phyloP scores from a whole-genome alignment of 2,329 filamentous ascomycete genomes.

The Trichoderma brevicompactum region DNA sequence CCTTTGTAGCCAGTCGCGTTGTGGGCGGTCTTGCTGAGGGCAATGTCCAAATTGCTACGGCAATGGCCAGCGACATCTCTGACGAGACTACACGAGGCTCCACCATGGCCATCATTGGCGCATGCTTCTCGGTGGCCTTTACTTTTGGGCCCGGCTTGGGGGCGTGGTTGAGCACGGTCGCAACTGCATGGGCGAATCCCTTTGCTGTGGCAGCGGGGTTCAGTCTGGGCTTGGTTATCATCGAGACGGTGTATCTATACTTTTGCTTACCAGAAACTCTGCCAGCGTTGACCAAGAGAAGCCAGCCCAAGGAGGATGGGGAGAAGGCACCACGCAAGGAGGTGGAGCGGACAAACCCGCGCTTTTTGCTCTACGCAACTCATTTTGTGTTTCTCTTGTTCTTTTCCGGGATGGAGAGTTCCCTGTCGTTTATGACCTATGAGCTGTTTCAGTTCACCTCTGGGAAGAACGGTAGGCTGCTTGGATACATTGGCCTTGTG shows the following conservation, averaged over 20 bases:
- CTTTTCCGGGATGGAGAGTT: conserved; percentile 98
- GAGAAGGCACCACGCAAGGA: conserved; percentile 36
- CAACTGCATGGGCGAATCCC: conserved; percentile 81
- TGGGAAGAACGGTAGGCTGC: conserved; percentile 78
- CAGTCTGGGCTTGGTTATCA: conserved; percentile 79
- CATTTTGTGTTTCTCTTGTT: conserved; percentile 94
- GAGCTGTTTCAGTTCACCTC: conserved; percentile 86
- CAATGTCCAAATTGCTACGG: conserved; percentile 93
- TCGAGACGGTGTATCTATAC: conserved; percentile 89
- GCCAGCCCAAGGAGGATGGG: conserved; percentile 29
- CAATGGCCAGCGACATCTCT: conserved; percentile 95
- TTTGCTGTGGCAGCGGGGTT: conserved; percentile 93
- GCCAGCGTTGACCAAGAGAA: conserved; percentile 54
- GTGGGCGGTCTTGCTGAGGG: conserved; percentile 95
- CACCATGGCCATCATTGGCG: conserved; percentile 95
- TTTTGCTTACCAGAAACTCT: conserved; percentile 84
- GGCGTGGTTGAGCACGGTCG: conserved; percentile 79
- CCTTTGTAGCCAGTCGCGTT: conserved; percentile 89
- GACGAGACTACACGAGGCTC: conserved; percentile 81
- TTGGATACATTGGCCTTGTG: conserved; percentile 89
- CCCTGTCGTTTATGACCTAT: conserved; percentile 95
- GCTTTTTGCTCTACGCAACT: conserved; percentile 77
- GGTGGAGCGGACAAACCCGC: conserved; percentile 74
- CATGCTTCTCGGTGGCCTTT: conserved; percentile 96
- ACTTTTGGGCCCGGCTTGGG: conserved; percentile 94